Base-by-base conservation (phyloP, 2,329 filamentous ascomycete genomes). In the Trichophyton simii region DNA sequence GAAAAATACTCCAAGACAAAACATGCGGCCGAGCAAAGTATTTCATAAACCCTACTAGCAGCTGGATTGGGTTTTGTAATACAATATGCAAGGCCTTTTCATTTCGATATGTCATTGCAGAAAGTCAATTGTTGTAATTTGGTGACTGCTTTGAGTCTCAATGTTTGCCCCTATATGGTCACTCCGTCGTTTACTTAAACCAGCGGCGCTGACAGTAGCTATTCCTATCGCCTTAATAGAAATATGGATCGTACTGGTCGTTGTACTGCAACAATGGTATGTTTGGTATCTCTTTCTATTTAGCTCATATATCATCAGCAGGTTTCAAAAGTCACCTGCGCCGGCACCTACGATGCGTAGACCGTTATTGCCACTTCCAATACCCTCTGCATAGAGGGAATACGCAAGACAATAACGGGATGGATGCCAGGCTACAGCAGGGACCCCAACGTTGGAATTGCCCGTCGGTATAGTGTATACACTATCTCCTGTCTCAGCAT, bases 401-500 rank as follows among this genome's bases (percentile, higher is more conserved):
- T 79, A 79, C 7, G 78, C 78, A 63, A 80, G 65, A 74, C 76
- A 79, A 64, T 80, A 80, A 36, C 76, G 69, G 58, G 72, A 76
- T 2, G 78, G 78, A 71, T 80, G 78, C 78, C 78, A 80, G 36
- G 75, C 77, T 28, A 79, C 77, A 55, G 76, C 77, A 2, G 75
- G 77, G 20, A 78, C 72, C 20, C 73, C 73, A 31, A 71, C 68
- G 62, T 73, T 73, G n/a, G 58, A 63, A 2, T 72, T 70, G 1
- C 73, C 69, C 3, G 73, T 75, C 5, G 75, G 70, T 31, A 79
- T 72, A 8, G 75, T 78, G 61, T 77, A 74, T 3, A 80, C 76
- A 41, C 73, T 76, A 62, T 80, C 78, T 1, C 78, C 78, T 0
- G 75, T 77, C 65, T 79, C 78, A 7, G 77, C 77, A 64, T 80